Evolutionary conservation across 805 yeast species (phyloP), one percentile per base, ranked within the genome.

Genomic region (Jamesozyma piceae): DNA sequence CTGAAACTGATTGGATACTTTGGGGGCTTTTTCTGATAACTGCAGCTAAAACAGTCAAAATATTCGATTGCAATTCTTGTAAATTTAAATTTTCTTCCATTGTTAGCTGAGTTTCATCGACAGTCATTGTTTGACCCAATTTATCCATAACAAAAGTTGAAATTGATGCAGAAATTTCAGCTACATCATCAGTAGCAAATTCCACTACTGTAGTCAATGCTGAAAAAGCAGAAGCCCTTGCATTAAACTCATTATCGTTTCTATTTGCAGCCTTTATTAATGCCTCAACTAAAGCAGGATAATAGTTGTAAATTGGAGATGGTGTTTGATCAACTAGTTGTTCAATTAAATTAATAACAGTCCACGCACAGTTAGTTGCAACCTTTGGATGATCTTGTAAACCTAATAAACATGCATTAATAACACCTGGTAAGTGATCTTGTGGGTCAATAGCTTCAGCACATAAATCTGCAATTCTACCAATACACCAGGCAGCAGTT

Each of bases 401-500:
- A n/a, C 98, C 98, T 31, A 69, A 60, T 37, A 80, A 63, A 49
- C 92, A 74, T 1, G 95, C 92, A 41, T 74, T 71, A 43, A 92
- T 66, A 42, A 92, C 78, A 36, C 68, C 70, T 22, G 90, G 87
- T 49, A 92, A 71, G 58, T 80, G 81, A 4, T 66, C 62, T 35
- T 75, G 71, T 22, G 75, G 60, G 52, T 82, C 83, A 49, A 90
- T 78, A 4, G 94, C 86, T 41, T 76, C 84, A 48, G 84, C 74
- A 35, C 81, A 86, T 41, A 82, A 67, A 58, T 92, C 97, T 10
- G 97, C 94, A 53, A 92, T 86, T 64, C 96, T 78, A 44, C 98
- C 98, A 47, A 92, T 71, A 67, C 97, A 90, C 98, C 98, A 92
- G 3, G 97, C 94, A 28, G 88, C 96, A 1, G 98, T 89, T 60